A percentile compares a stretch with the other conserved stretches of the same genome.
Evolutionary conservation across 768 basidiomycete species (phyloP).

Genomic region (Lactarius akahatsu): DNA sequence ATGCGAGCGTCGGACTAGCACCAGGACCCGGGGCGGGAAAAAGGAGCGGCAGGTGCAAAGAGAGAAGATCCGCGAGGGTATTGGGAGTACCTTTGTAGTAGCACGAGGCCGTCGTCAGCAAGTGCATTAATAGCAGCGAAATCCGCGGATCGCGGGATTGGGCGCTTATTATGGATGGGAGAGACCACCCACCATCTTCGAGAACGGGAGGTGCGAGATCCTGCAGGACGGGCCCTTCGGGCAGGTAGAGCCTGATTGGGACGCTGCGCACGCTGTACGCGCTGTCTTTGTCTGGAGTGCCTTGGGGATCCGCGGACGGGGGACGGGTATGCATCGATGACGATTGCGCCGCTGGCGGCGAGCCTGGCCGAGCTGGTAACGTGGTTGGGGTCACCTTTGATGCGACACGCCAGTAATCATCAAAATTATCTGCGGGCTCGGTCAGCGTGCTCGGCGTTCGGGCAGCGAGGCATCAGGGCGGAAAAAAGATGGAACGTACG

Average conservation of each 20-base stretch:
- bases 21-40: conserved; percentile 51
- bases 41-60: conserved; percentile 73
- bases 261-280: conserved; percentile 86
- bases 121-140: background rate
- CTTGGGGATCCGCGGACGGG: conserved; percentile 57
- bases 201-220: conserved; percentile 80
- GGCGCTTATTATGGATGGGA: background rate
- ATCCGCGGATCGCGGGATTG: conserved; percentile 19
- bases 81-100: conserved; percentile 57
- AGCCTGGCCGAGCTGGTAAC: conserved; percentile 56
- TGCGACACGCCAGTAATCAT: conserved; percentile 91
- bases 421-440: conserved; percentile 77
- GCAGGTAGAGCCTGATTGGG: conserved; percentile 87
- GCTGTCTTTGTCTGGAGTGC: conserved; percentile 65
- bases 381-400: conserved; percentile 90
- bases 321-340: conserved; percentile 65
- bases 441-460: conserved; percentile 4
- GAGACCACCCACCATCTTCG: conserved; percentile 66
- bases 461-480: background rate
- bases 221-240: conserved; percentile 86
- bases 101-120: conserved; percentile 27
- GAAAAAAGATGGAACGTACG: conserved; percentile 53
- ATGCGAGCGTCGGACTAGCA: conserved; percentile 49
- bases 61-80: conserved; percentile 68
- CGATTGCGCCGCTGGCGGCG: conserved; percentile 50